Conservation (phyloP, 202 grass and related monocot genomes). For the Carex arenaria region DNA sequence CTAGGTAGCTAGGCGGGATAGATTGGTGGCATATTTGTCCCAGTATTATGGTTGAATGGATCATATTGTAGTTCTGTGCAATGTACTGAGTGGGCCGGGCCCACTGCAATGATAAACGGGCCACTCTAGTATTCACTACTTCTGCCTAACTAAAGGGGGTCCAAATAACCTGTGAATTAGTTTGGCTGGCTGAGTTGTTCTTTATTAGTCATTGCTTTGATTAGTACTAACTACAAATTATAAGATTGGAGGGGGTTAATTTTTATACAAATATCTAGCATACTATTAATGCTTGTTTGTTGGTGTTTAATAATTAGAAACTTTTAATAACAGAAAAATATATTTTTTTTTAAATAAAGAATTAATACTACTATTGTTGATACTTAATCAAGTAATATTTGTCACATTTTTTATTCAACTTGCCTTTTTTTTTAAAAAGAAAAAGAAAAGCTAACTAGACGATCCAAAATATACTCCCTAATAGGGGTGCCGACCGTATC, state of each 20-base stretch:
- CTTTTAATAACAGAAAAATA: no score
- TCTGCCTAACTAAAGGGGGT: not conserved
- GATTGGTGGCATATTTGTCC: not conserved
- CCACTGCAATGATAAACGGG: not conserved
- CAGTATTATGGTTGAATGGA: not conserved
- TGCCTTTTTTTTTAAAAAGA: no score
- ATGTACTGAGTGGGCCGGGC: conserved; percentile 4
- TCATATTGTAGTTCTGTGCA: not conserved
- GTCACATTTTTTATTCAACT: no score
- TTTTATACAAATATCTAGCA: not conserved
- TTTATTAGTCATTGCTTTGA: not conserved
- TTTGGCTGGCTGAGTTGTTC: not conserved
- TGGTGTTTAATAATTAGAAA: not conserved
- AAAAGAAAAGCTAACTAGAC: not conserved
- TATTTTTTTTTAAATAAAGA: no score
- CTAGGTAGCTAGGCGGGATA: not conserved
- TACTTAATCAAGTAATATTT: no score
- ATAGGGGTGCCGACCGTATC: no score
- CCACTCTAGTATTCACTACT: conserved; percentile 5
- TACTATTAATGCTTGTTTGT: not conserved
- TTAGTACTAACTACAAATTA: not conserved
- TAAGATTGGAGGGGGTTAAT: not conserved
- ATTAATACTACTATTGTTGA: no score
- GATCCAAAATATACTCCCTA: not conserved
- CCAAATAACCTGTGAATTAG: not conserved